Conservation (phyloP, 2,329 filamentous ascomycete genomes). For the Phoma sp. region DNA sequence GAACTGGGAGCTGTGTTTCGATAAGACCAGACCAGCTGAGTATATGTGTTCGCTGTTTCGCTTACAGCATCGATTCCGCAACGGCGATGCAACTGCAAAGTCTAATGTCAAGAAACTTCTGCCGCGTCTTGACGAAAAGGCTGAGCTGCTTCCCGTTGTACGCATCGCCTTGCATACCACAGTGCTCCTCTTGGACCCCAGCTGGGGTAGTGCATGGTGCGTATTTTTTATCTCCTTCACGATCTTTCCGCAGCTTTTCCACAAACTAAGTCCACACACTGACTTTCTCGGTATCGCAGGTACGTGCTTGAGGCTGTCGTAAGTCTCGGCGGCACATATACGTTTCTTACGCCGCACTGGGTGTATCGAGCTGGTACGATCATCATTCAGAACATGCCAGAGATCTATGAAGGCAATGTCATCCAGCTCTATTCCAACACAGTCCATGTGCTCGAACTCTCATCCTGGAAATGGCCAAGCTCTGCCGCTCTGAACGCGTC, state of each 20-base stretch:
- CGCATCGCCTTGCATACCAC: conserved; percentile 42
- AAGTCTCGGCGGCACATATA: conserved; percentile 37
- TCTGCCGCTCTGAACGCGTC: conserved; percentile 36
- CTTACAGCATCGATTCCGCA: conserved; percentile 45
- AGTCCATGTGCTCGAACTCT: conserved; percentile 42
- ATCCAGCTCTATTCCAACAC: conserved; percentile 46
- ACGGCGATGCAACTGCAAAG: conserved; percentile 32
- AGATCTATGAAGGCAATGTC: conserved; percentile 38
- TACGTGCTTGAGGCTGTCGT: conserved; percentile 41
- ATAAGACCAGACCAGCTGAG: conserved; percentile 34
- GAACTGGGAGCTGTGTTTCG: conserved; percentile 39
- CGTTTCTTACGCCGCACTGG: conserved; percentile 45
- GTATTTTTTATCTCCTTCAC: neutral
- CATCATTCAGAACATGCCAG: conserved; percentile 41
- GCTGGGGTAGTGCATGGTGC: conserved; percentile 42
- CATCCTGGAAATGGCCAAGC: conserved; percentile 45
- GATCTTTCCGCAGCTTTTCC: too few relatives aligned
- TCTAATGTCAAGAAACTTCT: conserved; percentile 31
- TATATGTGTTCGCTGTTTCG: conserved; percentile 46
- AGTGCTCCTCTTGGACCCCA: conserved; percentile 41
- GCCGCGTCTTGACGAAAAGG: conserved; percentile 34
- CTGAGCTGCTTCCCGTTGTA: conserved; percentile 34
- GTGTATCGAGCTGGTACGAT: conserved; percentile 43
- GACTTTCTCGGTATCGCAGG: neutral
- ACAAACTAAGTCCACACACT: neutral